A percentile compares a stretch with the other conserved stretches of the same genome.
phyloP scores from a whole-genome alignment of 305 asterid genomes.

The Plantago lanceolata region DNA sequence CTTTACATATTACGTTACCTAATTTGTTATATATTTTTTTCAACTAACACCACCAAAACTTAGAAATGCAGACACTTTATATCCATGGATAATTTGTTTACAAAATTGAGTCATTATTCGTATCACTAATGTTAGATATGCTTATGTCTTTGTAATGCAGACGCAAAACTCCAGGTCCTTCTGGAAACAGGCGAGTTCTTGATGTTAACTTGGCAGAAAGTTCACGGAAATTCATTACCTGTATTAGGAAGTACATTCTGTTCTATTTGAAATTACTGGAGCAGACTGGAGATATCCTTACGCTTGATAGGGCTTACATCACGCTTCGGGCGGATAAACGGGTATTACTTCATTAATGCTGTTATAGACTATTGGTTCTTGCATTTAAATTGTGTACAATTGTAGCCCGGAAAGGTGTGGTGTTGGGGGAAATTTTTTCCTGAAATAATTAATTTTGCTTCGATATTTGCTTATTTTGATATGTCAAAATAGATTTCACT shows the following conservation, averaged over 20 bases:
- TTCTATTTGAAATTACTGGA: constrained; percentile 86
- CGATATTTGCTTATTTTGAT: too few species aligned
- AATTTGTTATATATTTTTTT: too few species aligned
- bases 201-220: constrained; percentile 97
- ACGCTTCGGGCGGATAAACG: constrained; percentile 89
- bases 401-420: too few species aligned
- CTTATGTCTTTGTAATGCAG: constrained; percentile 37
- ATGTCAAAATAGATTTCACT: too few species aligned
- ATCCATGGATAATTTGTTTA: too few species aligned
- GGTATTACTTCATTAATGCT: constrained; percentile 45
- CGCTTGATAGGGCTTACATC: constrained; percentile 82
- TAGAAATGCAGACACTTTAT: too few species aligned
- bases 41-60: too few species aligned
- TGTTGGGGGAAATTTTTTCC: too few species aligned
- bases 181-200: constrained; percentile 72
- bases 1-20: too few species aligned
- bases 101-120: too few species aligned
- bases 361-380: constrained; percentile 6
- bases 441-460: background rate
- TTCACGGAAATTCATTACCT: constrained; percentile 92
- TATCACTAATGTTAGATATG: constrained; percentile 13
- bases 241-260: constrained; percentile 85
- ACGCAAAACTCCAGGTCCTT: constrained; percentile 75
- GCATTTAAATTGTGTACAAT: too few species aligned
- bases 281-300: constrained; percentile 78